phyloP scores from a whole-genome alignment of 2,329 filamentous ascomycete genomes.

The Colletotrichum gloeosporioides region DNA sequence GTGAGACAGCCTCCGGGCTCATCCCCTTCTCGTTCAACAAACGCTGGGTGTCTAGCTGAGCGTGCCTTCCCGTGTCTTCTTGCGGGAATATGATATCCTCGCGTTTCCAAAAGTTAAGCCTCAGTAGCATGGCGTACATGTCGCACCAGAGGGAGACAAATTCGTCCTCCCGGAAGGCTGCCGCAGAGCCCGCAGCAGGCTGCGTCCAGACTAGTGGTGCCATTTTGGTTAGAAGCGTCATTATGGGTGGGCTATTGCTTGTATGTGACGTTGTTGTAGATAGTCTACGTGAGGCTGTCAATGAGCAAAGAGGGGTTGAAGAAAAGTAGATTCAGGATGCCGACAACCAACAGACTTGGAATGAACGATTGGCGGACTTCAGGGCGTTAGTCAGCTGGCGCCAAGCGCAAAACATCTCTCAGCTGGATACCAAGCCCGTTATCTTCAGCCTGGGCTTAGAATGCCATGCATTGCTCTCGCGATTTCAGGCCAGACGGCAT shows the following conservation, averaged over 20 bases:
- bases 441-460: background rate
- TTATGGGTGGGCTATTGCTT: background rate
- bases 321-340: background rate
- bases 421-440: background rate
- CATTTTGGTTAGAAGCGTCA: background rate
- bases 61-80: background rate
- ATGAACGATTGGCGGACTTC: background rate
- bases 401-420: background rate
- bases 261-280: background rate
- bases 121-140: background rate
- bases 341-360: background rate
- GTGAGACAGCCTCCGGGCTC: background rate
- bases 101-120: background rate
- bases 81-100: conserved; percentile 3
- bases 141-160: conserved; percentile 9
- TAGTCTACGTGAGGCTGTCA: background rate
- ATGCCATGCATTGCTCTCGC: background rate
- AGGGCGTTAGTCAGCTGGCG: background rate
- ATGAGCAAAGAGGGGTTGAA: background rate
- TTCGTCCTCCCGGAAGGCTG: background rate
- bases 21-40: background rate
- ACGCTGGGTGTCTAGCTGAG: background rate
- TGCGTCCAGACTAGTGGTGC: background rate
- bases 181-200: background rate
- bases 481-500: background rate